phyloP scores from a whole-genome alignment of 1,284 basidiomycete genomes.

The Caloboletus firmus region DNA sequence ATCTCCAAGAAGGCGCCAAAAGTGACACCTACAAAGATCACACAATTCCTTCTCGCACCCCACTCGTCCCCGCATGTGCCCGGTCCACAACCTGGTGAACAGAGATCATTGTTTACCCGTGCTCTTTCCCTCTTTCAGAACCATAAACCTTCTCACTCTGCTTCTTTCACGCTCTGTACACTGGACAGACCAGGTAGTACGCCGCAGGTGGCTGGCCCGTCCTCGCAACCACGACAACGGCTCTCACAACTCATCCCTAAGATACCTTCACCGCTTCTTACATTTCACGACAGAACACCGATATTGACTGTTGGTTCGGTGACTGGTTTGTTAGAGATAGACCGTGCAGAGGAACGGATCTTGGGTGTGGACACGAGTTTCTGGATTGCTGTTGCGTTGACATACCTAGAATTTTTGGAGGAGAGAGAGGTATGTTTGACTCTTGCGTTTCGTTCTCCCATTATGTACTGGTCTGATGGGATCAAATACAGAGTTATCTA shows the following conservation, averaged over 20 bases:
- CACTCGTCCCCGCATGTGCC: slow-evolving; percentile 45
- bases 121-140: slow-evolving; percentile 57
- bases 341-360: slow-evolving; percentile 52
- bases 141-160: slow-evolving; percentile 56
- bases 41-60: slow-evolving; percentile 63
- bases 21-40: slow-evolving; percentile 40
- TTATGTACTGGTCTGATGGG: slow-evolving; percentile 7
- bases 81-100: slow-evolving; percentile 34
- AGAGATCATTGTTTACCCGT: slow-evolving; percentile 53
- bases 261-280: slow-evolving; percentile 50
- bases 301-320: slow-evolving; percentile 56
- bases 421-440: slow-evolving; percentile 64
- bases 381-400: slow-evolving; percentile 70
- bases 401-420: slow-evolving; percentile 72
- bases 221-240: slow-evolving; percentile 22
- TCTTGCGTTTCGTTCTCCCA: not conserved
- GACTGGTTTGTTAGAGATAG: slow-evolving; percentile 63
- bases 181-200: slow-evolving; percentile 13
- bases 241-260: slow-evolving; percentile 28
- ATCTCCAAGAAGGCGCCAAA: slow-evolving; percentile 9
- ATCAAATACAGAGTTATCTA: slow-evolving; percentile 26
- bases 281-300: slow-evolving; percentile 70
- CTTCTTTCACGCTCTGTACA: slow-evolving; percentile 57
- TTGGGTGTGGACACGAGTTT: slow-evolving; percentile 74
- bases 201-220: slow-evolving; percentile 13